Percentiles rank a stretch among this genome's conserved stretches.
Conservation (phyloP, 257 asterid genomes). For the Fraxinus anomala region DNA sequence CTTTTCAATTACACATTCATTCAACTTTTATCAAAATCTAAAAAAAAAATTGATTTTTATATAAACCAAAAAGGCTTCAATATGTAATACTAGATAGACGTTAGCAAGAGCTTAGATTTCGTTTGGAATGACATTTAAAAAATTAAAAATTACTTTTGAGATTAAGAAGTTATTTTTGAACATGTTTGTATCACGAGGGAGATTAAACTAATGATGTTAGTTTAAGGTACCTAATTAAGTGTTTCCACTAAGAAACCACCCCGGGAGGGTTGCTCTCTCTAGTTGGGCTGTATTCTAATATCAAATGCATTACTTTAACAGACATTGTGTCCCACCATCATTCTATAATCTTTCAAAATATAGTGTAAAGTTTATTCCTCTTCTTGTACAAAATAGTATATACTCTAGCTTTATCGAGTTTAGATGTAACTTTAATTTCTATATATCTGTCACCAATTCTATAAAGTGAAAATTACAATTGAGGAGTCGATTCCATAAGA, state of each 20-base stretch:
- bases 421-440: conserved; percentile 6
- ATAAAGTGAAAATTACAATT: background rate
- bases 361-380: conserved; percentile 25
- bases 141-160: too few relatives aligned
- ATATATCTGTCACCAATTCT: conserved; percentile 34
- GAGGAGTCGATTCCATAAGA: too few relatives aligned
- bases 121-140: too few relatives aligned
- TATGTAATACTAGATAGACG: too few relatives aligned
- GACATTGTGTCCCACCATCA: conserved; percentile 65
- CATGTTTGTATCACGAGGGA: conserved; percentile 7
- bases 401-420: conserved; percentile 16
- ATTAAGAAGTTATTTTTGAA: too few relatives aligned
- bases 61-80: too few relatives aligned
- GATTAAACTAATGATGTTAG: conserved; percentile 28
- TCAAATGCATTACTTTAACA: conserved; percentile 45
- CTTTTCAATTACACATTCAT: too few relatives aligned
- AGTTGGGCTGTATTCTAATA: conserved; percentile 38
- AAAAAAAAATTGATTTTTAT: too few relatives aligned
- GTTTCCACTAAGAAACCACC: conserved; percentile 62
- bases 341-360: conserved; percentile 30
- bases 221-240: conserved; percentile 41
- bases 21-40: too few relatives aligned
- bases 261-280: conserved; percentile 28
- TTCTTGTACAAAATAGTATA: conserved; percentile 21
- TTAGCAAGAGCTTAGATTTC: too few relatives aligned